These are phyloP conservation scores for Myrmaecium sp. DNA, from an alignment of 2,329 filamentous ascomycete genomes.

Conservation along the genomic window DNA sequence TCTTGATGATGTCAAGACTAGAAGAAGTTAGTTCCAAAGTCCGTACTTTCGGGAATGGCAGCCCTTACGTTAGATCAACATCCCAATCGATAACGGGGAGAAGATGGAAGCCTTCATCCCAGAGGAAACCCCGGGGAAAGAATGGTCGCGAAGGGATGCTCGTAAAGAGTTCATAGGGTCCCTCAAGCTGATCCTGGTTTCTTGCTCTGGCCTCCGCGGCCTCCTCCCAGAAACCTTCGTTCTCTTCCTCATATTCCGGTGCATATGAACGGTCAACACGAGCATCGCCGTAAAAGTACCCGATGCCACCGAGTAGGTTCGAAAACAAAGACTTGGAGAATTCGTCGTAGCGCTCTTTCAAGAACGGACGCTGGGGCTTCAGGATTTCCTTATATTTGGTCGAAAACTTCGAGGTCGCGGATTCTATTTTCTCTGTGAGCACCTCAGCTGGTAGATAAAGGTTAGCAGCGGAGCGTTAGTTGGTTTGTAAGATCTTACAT, in stretches of 20 bases:
- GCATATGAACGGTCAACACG: constrained; percentile 82
- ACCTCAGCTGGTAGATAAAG: constrained; percentile 34
- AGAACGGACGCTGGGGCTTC: constrained; percentile 59
- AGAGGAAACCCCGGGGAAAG: constrained; percentile 90
- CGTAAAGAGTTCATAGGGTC: constrained; percentile 77
- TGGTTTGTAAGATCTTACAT: constrained; percentile 17
- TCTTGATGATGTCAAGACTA: constrained; percentile 66
- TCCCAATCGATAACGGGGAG: constrained; percentile 90
- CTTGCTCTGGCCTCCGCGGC: constrained; percentile 61
- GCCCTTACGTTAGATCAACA: constrained; percentile 53
- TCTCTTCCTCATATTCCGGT: constrained; percentile 86
- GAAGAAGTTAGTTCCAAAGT: constrained; percentile 8
- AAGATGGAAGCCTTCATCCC: constrained; percentile 96
- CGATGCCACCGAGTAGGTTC: constrained; percentile 83
- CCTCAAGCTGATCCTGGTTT: constrained; percentile 53
- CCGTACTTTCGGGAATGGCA: background rate
- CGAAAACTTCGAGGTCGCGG: constrained; percentile 50
- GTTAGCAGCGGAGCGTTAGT: too few species aligned
- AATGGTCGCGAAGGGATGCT: constrained; percentile 85
- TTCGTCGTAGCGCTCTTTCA: constrained; percentile 50
- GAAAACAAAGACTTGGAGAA: constrained; percentile 89
- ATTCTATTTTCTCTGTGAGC: constrained; percentile 52
- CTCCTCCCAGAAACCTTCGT: constrained; percentile 91
- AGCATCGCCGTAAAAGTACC: constrained; percentile 83
- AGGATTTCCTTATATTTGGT: constrained; percentile 59